phyloP scores from a whole-genome alignment of 306 rosid species.

The Astragalus glycyphyllos region DNA sequence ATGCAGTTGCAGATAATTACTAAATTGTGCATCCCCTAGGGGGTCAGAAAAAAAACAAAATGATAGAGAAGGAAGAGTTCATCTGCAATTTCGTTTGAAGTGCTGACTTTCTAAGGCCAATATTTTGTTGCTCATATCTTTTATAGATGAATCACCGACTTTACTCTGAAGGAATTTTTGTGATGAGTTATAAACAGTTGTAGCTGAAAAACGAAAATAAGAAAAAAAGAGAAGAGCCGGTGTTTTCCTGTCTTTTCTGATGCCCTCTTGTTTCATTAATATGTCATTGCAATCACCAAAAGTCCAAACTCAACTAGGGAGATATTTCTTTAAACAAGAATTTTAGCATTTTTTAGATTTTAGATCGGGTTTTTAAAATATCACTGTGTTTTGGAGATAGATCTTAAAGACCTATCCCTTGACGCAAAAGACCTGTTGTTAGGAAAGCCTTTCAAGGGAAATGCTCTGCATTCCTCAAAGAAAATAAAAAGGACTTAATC shows the following conservation, averaged over 20 bases:
- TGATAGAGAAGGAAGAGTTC: conserved; percentile 1
- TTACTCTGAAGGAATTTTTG: conserved; percentile 26
- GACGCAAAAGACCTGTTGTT: conserved; percentile 1
- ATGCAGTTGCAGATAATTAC: conserved; percentile 23
- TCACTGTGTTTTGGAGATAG: neutral
- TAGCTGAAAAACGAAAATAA: conserved; percentile 5
- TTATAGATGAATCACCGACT: neutral
- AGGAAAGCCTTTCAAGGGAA: neutral
- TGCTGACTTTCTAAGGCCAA: conserved; percentile 8
- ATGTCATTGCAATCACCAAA: neutral
- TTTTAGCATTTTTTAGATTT: conserved; percentile 5
- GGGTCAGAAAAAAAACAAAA: neutral
- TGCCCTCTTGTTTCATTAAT: conserved; percentile 24
- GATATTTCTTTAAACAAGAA: neutral
- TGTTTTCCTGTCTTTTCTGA: neutral
- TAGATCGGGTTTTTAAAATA: too few relatives aligned
- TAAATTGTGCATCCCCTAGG: neutral
- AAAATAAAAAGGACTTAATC: conserved; percentile 10
- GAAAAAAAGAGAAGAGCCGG: neutral
- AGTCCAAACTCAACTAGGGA: neutral
- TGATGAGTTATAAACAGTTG: conserved; percentile 4
- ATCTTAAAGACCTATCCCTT: conserved; percentile 7
- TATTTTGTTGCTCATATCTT: conserved; percentile 20
- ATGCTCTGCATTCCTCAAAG: conserved; percentile 1
- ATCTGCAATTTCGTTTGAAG: neutral